These are phyloP conservation scores for Fusarium solani-melongenae DNA, from an alignment of 2,329 filamentous ascomycete genomes.

Conservation along the genomic window DNA sequence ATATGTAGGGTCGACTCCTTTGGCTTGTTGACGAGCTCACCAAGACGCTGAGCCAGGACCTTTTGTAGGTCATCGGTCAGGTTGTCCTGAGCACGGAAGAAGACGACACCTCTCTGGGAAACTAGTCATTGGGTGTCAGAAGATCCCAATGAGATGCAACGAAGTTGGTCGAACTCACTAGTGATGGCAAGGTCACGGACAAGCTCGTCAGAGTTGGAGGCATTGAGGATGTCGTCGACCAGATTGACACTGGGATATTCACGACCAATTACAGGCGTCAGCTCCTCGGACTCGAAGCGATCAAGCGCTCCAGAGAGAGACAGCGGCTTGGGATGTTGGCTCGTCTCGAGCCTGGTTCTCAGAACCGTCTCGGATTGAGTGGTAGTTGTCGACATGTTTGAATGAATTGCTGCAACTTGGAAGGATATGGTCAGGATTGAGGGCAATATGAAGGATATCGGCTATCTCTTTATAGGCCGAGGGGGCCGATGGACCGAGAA, in stretches of 20 bases:
- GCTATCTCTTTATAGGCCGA: not conserved
- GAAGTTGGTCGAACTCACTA: slow-evolving; percentile 50
- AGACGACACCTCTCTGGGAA: slow-evolving; percentile 72
- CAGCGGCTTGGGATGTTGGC: slow-evolving; percentile 10
- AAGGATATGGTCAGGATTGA: not conserved
- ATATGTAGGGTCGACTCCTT: slow-evolving; percentile 68
- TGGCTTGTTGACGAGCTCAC: slow-evolving; percentile 69
- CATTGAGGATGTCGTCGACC: slow-evolving; percentile 56
- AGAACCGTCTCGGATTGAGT: not conserved
- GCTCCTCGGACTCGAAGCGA: slow-evolving; percentile 42
- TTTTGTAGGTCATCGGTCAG: slow-evolving; percentile 70
- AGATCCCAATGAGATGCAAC: not conserved
- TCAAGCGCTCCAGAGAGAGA: slow-evolving; percentile 12
- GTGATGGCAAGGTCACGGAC: slow-evolving; percentile 71
- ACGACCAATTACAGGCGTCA: slow-evolving; percentile 63
- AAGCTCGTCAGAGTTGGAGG: slow-evolving; percentile 64
- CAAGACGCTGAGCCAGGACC: slow-evolving; percentile 67
- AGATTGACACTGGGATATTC: slow-evolving; percentile 64
- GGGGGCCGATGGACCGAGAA: not conserved
- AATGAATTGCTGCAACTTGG: not conserved
- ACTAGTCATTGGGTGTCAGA: slow-evolving; percentile 52
- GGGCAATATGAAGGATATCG: not conserved
- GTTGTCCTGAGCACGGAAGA: slow-evolving; percentile 70
- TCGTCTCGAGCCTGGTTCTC: not conserved
- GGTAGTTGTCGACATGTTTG: not conserved